These are phyloP conservation scores for Caryopteris hybrid DNA, from an alignment of 305 asterid species.

Conservation along the genomic window DNA sequence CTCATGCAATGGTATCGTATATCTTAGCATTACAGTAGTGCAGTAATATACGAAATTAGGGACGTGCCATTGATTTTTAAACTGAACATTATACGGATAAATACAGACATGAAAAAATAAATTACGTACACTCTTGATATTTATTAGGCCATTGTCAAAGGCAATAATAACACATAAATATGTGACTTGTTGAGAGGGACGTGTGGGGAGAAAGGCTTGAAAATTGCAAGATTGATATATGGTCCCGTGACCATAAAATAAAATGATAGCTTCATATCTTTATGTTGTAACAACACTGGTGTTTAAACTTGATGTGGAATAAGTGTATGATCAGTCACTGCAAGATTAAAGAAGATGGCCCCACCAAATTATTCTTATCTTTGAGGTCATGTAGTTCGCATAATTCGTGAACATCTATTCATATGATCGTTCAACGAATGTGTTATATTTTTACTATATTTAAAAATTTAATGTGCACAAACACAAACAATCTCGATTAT, in stretches of 20 bases:
- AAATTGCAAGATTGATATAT: slow-evolving; percentile 2
- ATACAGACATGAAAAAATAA: neutral
- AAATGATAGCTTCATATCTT: neutral
- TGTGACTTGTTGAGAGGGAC: slow-evolving; percentile 16
- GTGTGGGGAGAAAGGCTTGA: neutral
- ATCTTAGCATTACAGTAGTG: too few relatives aligned
- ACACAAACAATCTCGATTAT: too few relatives aligned
- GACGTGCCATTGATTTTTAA: too few relatives aligned
- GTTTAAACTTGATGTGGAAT: slow-evolving; percentile 8
- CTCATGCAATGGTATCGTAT: too few relatives aligned
- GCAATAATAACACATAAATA: neutral
- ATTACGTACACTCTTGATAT: slow-evolving; percentile 1
- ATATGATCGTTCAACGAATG: too few relatives aligned
- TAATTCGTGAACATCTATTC: too few relatives aligned
- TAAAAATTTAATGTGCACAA: too few relatives aligned
- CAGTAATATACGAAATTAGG: too few relatives aligned
- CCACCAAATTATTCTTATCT: neutral
- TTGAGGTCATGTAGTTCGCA: too few relatives aligned
- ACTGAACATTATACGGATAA: neutral
- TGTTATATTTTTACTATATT: too few relatives aligned
- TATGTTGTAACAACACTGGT: too few relatives aligned
- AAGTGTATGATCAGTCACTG: slow-evolving; percentile 13
- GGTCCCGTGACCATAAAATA: slow-evolving; percentile 11
- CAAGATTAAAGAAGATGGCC: slow-evolving; percentile 6
- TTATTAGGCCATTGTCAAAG: neutral